Conservation (phyloP, 129 eudicot genomes). For the Ambrosia artemisiifolia region DNA sequence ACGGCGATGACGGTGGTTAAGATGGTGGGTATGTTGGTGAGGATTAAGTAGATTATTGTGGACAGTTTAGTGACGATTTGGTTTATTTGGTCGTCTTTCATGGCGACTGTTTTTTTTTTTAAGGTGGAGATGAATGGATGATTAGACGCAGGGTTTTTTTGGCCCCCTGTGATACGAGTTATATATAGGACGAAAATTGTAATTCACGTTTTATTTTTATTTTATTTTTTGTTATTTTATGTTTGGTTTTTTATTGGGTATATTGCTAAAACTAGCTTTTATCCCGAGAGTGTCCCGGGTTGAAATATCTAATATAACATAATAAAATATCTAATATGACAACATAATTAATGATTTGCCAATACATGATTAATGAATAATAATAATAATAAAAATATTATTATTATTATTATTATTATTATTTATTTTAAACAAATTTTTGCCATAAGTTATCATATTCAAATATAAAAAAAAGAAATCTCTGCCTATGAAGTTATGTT, state of each 20-base stretch:
- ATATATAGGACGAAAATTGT: neutral
- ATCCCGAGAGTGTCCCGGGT: too few species aligned
- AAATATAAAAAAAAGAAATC: too few species aligned
- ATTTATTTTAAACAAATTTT: too few species aligned
- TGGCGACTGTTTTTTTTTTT: neutral
- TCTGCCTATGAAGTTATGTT: too few species aligned
- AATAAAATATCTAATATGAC: too few species aligned
- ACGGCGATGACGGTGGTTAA: slow-evolving; percentile 10
- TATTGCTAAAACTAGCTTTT: too few species aligned
- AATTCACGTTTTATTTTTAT: neutral
- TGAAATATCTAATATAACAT: too few species aligned
- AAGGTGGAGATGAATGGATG: neutral
- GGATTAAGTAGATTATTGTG: neutral
- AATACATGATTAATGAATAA: too few species aligned
- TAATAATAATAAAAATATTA: too few species aligned
- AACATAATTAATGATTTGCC: too few species aligned
- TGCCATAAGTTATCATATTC: too few species aligned
- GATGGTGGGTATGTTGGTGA: slow-evolving; percentile 13
- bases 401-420: too few species aligned
- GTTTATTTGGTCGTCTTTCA: slow-evolving; percentile 17
- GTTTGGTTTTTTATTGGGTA: neutral
- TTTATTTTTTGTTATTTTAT: neutral
- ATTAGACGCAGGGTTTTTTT: neutral
- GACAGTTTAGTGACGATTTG: slow-evolving; percentile 21
- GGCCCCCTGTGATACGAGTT: neutral